Evolutionary conservation across 1,139 yeast genomes (phyloP), one percentile per base, ranked within the genome.

Genomic region (Yamadazyma taylorii): DNA sequence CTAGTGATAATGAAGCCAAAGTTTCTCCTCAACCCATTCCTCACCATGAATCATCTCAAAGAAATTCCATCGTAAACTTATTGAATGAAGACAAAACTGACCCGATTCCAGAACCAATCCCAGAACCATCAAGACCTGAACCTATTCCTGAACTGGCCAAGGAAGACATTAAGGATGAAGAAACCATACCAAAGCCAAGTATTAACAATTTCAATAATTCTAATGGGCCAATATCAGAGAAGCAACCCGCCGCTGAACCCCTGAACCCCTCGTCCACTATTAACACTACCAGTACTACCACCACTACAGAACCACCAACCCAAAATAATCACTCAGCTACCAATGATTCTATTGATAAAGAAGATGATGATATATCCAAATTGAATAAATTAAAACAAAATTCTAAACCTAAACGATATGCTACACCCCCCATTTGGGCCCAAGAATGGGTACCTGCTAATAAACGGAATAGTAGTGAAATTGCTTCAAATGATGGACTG

Each of bases 351-450:
- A n/a, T n/a, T n/a, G n/a, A n/a, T 13, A 21, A 41, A 21, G 41
- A 37, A 3, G 51, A 46, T 3, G 62, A 58, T 38, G 63, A 59
- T 36, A 47, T 59, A 12, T 17, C 44, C 6, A 53, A 45, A 35
- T 45, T 60, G 12, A 43, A 47, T 35, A 50, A 45, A 35, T 41
- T 56, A 40, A 42, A 50, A 50, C 40, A 49, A 43, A 40, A 55
- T 21, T 47, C 52, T 7, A 81, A 81, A 53, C 95, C 95, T 2
- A 75, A 62, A 39, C 65, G 87, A 45, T 85, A 85, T 58, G 61
- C 61, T 7, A 67, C 64, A 23, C 87, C 87, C 3, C 95, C 96
- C 7, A 70, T 81, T 8, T 87, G 95, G 95, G 95, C 95, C 0
- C 85, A 75, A 50, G 83, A 78, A 54, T 85, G 85, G 80, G 64